Conservation (phyloP, 192 early-diverging fungal species). For the Coemansia biformis region DNA sequence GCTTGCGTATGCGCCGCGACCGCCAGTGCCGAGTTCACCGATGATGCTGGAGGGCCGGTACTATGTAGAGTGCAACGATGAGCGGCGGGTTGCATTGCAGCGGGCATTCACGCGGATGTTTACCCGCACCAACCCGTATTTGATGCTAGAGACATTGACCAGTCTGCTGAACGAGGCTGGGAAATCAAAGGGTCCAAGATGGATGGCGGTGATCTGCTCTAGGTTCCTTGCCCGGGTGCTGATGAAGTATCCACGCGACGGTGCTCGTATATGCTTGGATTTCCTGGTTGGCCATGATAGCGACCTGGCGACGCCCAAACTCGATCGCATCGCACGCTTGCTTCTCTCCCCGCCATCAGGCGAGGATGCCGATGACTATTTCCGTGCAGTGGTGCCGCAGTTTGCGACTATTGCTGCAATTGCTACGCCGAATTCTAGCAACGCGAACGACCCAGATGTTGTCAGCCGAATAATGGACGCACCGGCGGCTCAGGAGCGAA, state of each 20-base stretch:
- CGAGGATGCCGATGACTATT: slow-evolving; percentile 7
- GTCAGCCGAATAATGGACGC: slow-evolving; percentile 8
- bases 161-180: slow-evolving; percentile 55
- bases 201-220: slow-evolving; percentile 63
- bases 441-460: background rate
- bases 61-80: slow-evolving; percentile 39
- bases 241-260: slow-evolving; percentile 51
- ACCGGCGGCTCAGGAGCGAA: slow-evolving; percentile 3
- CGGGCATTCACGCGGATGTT: slow-evolving; percentile 37
- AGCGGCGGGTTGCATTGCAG: slow-evolving; percentile 15
- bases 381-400: slow-evolving; percentile 18
- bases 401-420: slow-evolving; percentile 7
- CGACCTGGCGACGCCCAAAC: slow-evolving; percentile 18
- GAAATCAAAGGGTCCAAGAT: slow-evolving; percentile 49
- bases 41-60: slow-evolving; percentile 4
- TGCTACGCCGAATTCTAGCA: background rate
- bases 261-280: slow-evolving; percentile 60
- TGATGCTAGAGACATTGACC: slow-evolving; percentile 64
- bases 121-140: slow-evolving; percentile 50
- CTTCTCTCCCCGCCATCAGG: slow-evolving; percentile 27
- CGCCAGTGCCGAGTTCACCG: slow-evolving; percentile 10
- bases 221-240: slow-evolving; percentile 65
- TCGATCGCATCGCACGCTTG: slow-evolving; percentile 29
- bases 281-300: slow-evolving; percentile 59
- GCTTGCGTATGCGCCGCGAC: slow-evolving; percentile 60